Conservation (phyloP, 2,329 filamentous ascomycete species). For the Neocucurbitaria cava region DNA sequence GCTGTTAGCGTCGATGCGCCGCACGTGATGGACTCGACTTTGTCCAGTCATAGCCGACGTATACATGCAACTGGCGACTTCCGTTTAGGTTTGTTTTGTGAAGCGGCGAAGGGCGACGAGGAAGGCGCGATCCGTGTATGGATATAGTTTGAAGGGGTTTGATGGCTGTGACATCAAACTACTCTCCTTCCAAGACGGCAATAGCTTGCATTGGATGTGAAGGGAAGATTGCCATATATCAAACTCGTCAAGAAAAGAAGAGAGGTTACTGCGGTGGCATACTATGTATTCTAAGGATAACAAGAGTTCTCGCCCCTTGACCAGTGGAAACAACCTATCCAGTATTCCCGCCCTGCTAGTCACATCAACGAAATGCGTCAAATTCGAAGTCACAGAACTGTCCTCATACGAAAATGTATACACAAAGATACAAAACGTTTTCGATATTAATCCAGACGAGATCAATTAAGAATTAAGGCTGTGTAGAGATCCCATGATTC, state of each 20-base stretch:
- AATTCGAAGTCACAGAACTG: not conserved
- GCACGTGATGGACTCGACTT: slow-evolving; percentile 7
- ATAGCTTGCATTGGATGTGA: not conserved
- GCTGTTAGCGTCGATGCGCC: not conserved
- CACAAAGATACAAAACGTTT: slow-evolving; percentile 13
- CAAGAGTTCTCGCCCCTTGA: not conserved
- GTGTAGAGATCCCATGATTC: too few relatives aligned
- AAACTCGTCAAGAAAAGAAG: not conserved
- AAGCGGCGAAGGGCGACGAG: not conserved
- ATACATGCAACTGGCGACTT: not conserved
- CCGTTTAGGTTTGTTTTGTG: not conserved
- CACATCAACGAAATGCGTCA: not conserved
- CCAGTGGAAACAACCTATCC: not conserved
- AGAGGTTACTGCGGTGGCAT: not conserved
- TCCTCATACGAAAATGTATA: slow-evolving; percentile 4
- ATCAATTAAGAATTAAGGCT: too few relatives aligned
- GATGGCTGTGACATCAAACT: not conserved
- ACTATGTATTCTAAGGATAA: slow-evolving; percentile 11
- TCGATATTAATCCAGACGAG: slow-evolving; percentile 5
- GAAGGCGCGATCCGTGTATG: not conserved
- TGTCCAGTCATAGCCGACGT: too few relatives aligned
- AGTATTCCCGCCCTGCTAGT: too few relatives aligned
- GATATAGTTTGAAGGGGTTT: not conserved
- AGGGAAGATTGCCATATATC: not conserved
- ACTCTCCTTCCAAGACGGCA: too few relatives aligned